These are phyloP conservation scores for Trichoderma sp. DNA, from an alignment of 2,329 filamentous ascomycete species.

Conservation along the genomic window DNA sequence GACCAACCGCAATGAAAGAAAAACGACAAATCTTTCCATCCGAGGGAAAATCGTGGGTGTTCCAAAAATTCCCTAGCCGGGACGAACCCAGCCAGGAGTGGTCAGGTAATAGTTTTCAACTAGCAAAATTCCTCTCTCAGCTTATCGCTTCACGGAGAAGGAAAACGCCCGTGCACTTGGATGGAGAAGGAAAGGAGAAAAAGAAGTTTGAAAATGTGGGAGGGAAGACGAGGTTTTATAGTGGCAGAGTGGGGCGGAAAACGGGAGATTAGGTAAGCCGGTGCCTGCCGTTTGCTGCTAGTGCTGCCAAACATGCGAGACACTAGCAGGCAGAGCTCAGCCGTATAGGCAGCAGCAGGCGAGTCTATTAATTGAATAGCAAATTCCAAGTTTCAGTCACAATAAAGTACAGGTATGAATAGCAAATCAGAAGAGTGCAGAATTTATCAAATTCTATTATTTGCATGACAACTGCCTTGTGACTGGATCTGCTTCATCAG, in stretches of 20 bases:
- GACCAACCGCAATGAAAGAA: constrained; percentile 49
- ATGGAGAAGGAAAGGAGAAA: constrained; percentile 52
- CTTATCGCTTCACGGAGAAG: constrained; percentile 64
- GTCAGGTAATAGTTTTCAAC: constrained; percentile 83
- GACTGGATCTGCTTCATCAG: no score
- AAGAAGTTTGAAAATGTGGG: constrained; percentile 38
- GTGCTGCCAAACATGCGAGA: not conserved
- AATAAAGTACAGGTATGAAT: no score
- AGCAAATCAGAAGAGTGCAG: no score
- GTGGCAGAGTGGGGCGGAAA: constrained; percentile 1
- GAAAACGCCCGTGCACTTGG: constrained; percentile 71
- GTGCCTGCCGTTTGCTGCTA: not conserved
- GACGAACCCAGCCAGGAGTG: constrained; percentile 67
- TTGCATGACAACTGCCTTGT: no score
- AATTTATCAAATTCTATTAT: no score
- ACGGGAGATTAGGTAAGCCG: not conserved
- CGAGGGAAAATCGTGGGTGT: constrained; percentile 34
- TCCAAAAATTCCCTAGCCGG: constrained; percentile 76
- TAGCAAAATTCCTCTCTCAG: constrained; percentile 84
- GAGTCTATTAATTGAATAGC: not conserved
- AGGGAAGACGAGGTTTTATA: constrained; percentile 41
- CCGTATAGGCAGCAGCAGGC: not conserved
- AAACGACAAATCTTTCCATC: constrained; percentile 29
- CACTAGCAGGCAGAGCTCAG: not conserved
- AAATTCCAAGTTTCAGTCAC: no score